Base-by-base conservation (phyloP, 805 yeast genomes). In the Maudiozyma serrabonitensis region DNA sequence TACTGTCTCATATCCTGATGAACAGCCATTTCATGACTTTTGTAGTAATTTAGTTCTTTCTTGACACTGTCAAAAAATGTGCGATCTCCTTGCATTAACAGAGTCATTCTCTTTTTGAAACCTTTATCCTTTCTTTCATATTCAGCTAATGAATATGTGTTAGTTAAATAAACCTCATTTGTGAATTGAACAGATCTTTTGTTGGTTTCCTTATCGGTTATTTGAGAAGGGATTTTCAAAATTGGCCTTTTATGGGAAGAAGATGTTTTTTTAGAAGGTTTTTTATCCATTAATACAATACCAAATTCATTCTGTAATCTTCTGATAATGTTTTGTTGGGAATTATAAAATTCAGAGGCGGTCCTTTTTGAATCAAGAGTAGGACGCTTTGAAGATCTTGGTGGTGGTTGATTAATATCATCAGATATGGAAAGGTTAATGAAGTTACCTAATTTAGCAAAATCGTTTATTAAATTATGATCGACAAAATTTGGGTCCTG, bases 21-120 rank as follows among this genome's bases (percentile, higher is more conserved):
- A 35, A 85, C 84, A 38, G 70, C 64, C 95, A 85, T 85, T 49
- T 78, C 83, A 49, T 68, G 69, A 53, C 77, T 73, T 61, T 85
- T 85, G 67, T 69, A 84, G 25, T 71, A 68, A 58, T 85, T 85
- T 56, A 85, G 63, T 60, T 85, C 91, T 39, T 69, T 66, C 62
- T 86, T 79, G 55, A 85, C 80, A 46, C 56, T 51, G 1, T 55
- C 53, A n/a, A 64, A 49, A 34, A 53, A 57, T 9, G 54, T 50
- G 40, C 49, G 41, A 41, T 56, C 51, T n/a, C 55, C 52, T 26
- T 48, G 44, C 43, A 51, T 46, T n/a, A 51, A 4, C 16, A 44
- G 55, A 52, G 55, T 52, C 58, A 57, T 53, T 37, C 53, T 53
- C 19, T 56, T 55, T 37, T 56, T 57, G 38, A 58, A 60, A 19